Evolutionary conservation across 2,329 filamentous ascomycete genomes (phyloP).

Genomic region (Fusarium sp.): DNA sequence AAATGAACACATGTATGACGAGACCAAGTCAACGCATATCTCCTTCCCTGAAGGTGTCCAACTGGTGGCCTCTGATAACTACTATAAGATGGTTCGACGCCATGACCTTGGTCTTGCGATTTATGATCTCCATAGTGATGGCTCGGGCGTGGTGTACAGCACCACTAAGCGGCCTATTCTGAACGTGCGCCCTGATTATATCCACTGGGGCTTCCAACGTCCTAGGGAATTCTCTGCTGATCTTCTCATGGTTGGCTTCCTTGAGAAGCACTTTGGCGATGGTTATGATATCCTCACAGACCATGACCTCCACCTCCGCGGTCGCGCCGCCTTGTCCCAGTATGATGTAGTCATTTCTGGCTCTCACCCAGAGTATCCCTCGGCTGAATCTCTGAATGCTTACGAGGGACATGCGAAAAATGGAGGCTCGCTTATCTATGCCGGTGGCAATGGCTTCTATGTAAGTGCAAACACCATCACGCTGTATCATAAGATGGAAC

Average conservation of each 20-base stretch:
- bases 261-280: background rate
- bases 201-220: background rate
- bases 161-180: constrained; percentile 55
- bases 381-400: background rate
- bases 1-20: constrained; percentile 57
- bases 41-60: constrained; percentile 44
- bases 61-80: constrained; percentile 29
- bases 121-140: constrained; percentile 58
- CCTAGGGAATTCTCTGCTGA: background rate
- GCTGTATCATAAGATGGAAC: no score
- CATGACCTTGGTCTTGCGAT: constrained; percentile 55
- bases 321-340: background rate
- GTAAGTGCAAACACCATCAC: no score
- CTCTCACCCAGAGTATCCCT: constrained; percentile 14
- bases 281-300: background rate
- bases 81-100: constrained; percentile 42
- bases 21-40: constrained; percentile 45
- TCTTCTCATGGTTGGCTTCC: background rate
- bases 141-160: constrained; percentile 53
- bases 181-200: background rate
- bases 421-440: no score
- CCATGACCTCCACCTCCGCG: background rate
- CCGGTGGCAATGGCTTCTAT: no score
- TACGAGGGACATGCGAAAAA: background rate
- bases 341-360: constrained; percentile 14